Evolutionary conservation across 768 basidiomycete species (phyloP), one percentile per base, ranked within the genome.

Genomic region (Termitomyces sp.): DNA sequence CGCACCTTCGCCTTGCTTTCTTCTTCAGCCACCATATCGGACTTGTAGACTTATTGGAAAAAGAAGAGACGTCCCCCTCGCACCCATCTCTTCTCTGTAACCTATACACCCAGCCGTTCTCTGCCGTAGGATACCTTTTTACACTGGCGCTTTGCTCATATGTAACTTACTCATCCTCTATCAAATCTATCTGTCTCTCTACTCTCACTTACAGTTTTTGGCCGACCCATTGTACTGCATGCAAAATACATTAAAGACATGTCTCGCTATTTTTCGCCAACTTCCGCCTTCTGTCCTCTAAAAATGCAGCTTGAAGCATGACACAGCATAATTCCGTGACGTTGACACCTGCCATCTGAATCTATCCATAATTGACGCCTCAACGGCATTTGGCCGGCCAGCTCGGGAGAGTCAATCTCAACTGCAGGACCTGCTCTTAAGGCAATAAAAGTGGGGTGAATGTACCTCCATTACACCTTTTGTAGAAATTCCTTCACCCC

Each of bases 401-500:
- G 15, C 25, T 35, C 25, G 40, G 32, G n/a, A n/a, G n/a, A n/a
- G n/a, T n/a, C n/a, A n/a, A n/a, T n/a, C n/a, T n/a, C n/a, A n/a
- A n/a, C n/a, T n/a, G n/a, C n/a, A n/a, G n/a, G n/a, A n/a, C n/a
- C n/a, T n/a, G n/a, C n/a, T n/a, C n/a, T n/a, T n/a, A 25, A 39
- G 25, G 32, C 20, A 39, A 5, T 47, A n/a, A 7, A 10, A 27
- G 25, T n/a, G 25, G 33, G 12, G 33, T 25, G 31, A 15, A 33
- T 20, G 11, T 42, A 16, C 22, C 35, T 40, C 25, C 23, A 48
- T 61, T 70, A 76, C 20, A 85, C 41, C 43, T 61, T 64, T 56
- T 74, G 70, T 44, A 87, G 61, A 59, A 84, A 83, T 44, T 72
- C 61, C 52, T 68, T 67, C 18, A 86, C 68, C 0, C 68, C 73